These are phyloP conservation scores for Solanum virginianum DNA, from an alignment of 257 asterid species.

Conservation along the genomic window DNA sequence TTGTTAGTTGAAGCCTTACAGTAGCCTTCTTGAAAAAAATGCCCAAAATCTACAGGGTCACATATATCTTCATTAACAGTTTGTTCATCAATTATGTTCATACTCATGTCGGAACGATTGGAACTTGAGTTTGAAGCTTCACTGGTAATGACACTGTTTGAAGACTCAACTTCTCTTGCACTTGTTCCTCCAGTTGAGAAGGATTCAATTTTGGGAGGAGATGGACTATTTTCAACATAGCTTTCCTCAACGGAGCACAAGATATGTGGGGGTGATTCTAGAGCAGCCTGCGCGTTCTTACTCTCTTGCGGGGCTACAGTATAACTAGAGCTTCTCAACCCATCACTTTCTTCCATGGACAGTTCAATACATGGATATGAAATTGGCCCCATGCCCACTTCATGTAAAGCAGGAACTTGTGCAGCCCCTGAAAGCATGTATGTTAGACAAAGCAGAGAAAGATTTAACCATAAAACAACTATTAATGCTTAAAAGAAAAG, in stretches of 20 bases:
- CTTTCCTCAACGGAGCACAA: slow-evolving; percentile 14
- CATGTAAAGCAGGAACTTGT: slow-evolving; percentile 6
- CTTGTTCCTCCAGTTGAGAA: slow-evolving; percentile 5
- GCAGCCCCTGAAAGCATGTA: slow-evolving; percentile 6
- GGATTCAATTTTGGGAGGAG: slow-evolving; percentile 12
- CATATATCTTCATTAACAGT: slow-evolving; percentile 27
- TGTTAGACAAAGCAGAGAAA: neutral
- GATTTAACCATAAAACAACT: neutral
- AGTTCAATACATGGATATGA: slow-evolving; percentile 10
- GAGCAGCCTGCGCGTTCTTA: slow-evolving; percentile 8
- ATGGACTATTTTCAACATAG: slow-evolving; percentile 20
- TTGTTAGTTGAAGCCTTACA: slow-evolving; percentile 28
- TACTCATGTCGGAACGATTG: slow-evolving; percentile 19
- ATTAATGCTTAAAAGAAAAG: neutral
- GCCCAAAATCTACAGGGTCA: slow-evolving; percentile 26
- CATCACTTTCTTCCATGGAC: slow-evolving; percentile 16
- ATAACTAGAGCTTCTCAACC: slow-evolving; percentile 16
- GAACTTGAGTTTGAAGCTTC: slow-evolving; percentile 28
- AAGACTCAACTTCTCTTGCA: slow-evolving; percentile 10
- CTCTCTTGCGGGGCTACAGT: neutral
- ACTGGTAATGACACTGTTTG: slow-evolving; percentile 15
- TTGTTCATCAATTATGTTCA: slow-evolving; percentile 18
- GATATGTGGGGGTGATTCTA: slow-evolving; percentile 16
- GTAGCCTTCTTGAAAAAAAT: slow-evolving; percentile 31
- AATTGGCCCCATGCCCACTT: slow-evolving; percentile 1